phyloP scores from a whole-genome alignment of 2,329 filamentous ascomycete genomes.

The Phyllachora maydis region DNA sequence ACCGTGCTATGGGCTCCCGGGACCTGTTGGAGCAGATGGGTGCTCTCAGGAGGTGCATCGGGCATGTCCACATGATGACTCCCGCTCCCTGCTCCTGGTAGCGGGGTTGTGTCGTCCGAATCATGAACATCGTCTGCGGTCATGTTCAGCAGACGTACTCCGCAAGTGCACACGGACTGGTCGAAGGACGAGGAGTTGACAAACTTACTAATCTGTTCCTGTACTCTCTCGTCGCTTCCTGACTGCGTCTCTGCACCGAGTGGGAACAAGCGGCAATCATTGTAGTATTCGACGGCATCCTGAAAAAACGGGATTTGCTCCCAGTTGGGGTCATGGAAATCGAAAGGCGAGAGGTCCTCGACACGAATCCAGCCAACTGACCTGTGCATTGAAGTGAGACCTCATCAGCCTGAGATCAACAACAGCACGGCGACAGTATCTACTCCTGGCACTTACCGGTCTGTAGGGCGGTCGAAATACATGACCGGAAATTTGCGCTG shows the following conservation, averaged over 20 bases:
- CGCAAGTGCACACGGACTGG: background rate
- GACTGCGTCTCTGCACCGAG: conserved; percentile 1
- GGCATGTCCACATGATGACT: too few relatives aligned
- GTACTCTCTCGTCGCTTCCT: conserved; percentile 1
- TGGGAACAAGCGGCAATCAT: too few relatives aligned
- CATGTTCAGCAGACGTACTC: too few relatives aligned
- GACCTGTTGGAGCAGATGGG: too few relatives aligned
- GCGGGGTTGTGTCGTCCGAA: background rate
- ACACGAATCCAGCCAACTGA: conserved; percentile 8
- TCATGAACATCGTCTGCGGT: background rate
- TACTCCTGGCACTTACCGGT: too few relatives aligned
- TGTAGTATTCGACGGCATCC: conserved; percentile 4
- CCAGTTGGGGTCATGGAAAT: conserved; percentile 7
- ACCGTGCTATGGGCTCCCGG: too few relatives aligned
- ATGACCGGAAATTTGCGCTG: conserved; percentile 17
- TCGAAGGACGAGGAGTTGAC: background rate
- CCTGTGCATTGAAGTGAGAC: too few relatives aligned
- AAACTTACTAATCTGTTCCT: background rate
- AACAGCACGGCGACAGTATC: too few relatives aligned
- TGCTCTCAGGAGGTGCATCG: too few relatives aligned
- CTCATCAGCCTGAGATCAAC: too few relatives aligned
- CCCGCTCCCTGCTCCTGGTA: too few relatives aligned
- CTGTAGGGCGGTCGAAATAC: conserved; percentile 17
- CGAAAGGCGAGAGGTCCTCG: conserved; percentile 5
- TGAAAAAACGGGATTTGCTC: conserved; percentile 4